A percentile compares a stretch with the other conserved stretches of the same genome.
Conservation (phyloP, 176 grass and related monocot species). For the Juncus effusus region DNA sequence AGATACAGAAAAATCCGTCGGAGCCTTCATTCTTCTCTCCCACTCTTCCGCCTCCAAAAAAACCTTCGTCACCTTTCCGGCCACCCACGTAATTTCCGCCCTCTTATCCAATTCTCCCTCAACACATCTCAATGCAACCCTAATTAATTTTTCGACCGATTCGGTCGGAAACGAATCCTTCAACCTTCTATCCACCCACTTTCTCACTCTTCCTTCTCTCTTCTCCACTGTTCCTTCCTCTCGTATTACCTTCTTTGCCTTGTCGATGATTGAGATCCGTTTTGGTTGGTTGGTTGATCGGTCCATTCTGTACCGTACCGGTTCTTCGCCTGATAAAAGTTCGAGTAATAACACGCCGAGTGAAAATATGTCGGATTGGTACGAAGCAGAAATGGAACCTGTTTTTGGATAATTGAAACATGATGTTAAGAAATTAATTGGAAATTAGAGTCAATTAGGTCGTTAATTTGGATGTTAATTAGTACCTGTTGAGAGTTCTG, state of each 20-base stretch:
- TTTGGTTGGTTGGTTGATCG: constrained; percentile 36
- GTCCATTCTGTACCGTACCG: constrained; percentile 45
- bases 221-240: constrained; percentile 23
- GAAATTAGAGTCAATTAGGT: too few relatives aligned
- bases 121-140: constrained; percentile 51
- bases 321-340: constrained; percentile 50
- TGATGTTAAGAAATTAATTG: too few relatives aligned
- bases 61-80: constrained; percentile 62
- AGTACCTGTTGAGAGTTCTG: constrained; percentile 18
- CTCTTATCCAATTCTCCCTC: constrained; percentile 9
- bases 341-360: constrained; percentile 61
- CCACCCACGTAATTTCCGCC: constrained; percentile 63
- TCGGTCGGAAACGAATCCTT: constrained; percentile 67
- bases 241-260: constrained; percentile 33
- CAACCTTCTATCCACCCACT: constrained; percentile 56
- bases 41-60: constrained; percentile 50
- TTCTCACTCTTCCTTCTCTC: constrained; percentile 30
- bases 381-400: background rate
- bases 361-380: constrained; percentile 47
- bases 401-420: too few relatives aligned
- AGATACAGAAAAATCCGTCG: constrained; percentile 47
- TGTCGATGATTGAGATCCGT: constrained; percentile 45
- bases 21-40: constrained; percentile 39
- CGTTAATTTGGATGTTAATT: too few relatives aligned
- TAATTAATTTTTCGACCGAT: constrained; percentile 40